Evolutionary conservation across 2,329 filamentous ascomycete genomes (phyloP), one percentile per base, ranked within the genome.

Genomic region (Trichoderma asperellum): DNA sequence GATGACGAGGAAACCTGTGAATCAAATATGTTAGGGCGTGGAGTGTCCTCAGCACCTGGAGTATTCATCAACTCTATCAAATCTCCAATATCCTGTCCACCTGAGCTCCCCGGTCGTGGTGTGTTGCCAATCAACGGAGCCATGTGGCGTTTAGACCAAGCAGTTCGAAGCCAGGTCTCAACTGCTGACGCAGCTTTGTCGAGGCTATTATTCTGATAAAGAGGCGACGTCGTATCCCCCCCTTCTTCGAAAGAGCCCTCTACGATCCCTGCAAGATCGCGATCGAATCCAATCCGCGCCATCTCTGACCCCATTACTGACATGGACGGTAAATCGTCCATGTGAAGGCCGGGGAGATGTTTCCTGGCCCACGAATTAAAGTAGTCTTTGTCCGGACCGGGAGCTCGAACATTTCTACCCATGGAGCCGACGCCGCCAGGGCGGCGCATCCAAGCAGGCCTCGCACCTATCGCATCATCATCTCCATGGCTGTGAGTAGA

Each of bases 341-440:
- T 89, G 35, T 89, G 89, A 29, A 97, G 86, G 24, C 90, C 90
- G 0, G 95, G 94, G 1, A 97, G 80, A 76, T 97, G 93, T 73
- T 93, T 91, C 32, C 89, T 92, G 67, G 96, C 91, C 83, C 95
- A 92, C 53, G 91, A 88, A 77, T 95, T 97, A 71, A 98, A 82
- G 6, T 89, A 88, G 78, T 98, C 95, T 73, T 91, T 89, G 8
- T 92, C 93, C 3, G 95, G 94, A 0, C 95, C 95, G 0, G 93
- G 92, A 14, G 87, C 88, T 64, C 89, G 88, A 37, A 92, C 89
- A 73, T 87, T 89, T 73, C 87, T 88, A 40, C 86, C 86, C 78
- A 98, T 87, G 0, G 93, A 94, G 8, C 95, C 95, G 1, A 98
- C 93, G 16, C 94, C 95, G 24, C 95, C 95, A 2, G 95, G 93